Conservation (phyloP, 345 rosid genomes). For the Euphorbia peplus region DNA sequence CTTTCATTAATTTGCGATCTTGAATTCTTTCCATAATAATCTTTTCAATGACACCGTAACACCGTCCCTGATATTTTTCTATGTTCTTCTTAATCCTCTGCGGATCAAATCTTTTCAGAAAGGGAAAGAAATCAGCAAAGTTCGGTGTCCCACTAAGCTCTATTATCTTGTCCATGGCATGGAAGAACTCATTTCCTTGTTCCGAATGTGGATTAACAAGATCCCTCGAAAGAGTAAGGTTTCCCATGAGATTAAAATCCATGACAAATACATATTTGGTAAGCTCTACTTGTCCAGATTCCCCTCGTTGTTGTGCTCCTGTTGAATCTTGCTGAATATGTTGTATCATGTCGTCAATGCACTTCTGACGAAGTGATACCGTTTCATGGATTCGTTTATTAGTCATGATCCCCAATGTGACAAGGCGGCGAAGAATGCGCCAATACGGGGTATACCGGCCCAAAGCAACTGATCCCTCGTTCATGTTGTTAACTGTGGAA, state of each 20-base stretch:
- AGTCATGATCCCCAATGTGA: neutral
- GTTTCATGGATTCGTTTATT: neutral
- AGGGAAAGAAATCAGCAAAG: too few relatives aligned
- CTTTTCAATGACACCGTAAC: neutral
- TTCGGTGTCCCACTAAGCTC: neutral
- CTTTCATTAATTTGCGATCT: neutral
- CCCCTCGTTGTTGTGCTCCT: neutral
- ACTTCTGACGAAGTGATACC: neutral
- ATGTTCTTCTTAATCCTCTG: neutral
- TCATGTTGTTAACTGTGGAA: neutral
- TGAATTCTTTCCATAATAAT: neutral
- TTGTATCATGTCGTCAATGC: neutral
- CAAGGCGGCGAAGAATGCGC: neutral
- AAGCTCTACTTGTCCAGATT: neutral
- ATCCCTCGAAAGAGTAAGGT: neutral
- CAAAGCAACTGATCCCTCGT: neutral
- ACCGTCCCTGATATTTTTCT: neutral
- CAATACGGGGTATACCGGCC: neutral
- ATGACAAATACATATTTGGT: neutral
- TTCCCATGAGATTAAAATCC: neutral
- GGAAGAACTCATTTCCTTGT: constrained; percentile 12
- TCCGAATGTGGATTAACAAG: neutral
- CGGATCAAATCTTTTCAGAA: constrained; percentile 6
- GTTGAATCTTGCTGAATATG: neutral
- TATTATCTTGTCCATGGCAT: constrained; percentile 14